phyloP scores from a whole-genome alignment of 495 filamentous ascomycete species.

The Penicillium egyptiacum region DNA sequence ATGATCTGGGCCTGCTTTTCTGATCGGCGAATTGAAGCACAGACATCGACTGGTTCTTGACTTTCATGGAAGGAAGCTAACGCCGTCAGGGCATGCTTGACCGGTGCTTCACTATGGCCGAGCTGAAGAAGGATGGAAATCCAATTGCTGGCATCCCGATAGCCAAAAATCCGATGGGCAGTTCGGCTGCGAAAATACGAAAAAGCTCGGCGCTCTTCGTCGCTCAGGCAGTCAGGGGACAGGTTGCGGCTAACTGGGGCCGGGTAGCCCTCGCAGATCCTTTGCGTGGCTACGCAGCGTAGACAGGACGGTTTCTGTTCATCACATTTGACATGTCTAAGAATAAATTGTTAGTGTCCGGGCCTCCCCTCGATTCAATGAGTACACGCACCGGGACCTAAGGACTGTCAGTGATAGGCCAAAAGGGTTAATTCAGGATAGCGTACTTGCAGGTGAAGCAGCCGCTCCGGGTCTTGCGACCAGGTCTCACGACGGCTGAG shows the following conservation, averaged over 20 bases:
- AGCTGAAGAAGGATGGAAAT: slow-evolving; percentile 8
- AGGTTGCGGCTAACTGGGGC: background rate
- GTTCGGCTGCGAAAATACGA: slow-evolving; percentile 10
- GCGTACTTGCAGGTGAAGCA: too few species aligned
- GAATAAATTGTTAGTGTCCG: background rate
- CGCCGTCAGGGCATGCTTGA: slow-evolving; percentile 16
- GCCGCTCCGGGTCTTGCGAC: too few species aligned
- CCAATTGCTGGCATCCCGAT: slow-evolving; percentile 8
- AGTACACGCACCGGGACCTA: too few species aligned
- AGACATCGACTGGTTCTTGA: background rate
- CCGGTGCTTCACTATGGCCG: slow-evolving; percentile 2
- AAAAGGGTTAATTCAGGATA: too few species aligned
- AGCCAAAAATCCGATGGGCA: slow-evolving; percentile 11
- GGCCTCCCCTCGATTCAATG: too few species aligned
- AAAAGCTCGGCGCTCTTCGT: slow-evolving; percentile 15
- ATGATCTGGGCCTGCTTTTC: slow-evolving; percentile 5
- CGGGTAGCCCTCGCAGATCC: slow-evolving; percentile 13
- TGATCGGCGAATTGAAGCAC: background rate
- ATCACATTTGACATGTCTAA: slow-evolving; percentile 12
- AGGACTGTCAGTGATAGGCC: too few species aligned
- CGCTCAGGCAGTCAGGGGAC: background rate
- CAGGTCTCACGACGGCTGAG: too few species aligned
- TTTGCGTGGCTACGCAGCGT: slow-evolving; percentile 4
- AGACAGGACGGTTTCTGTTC: slow-evolving; percentile 9
- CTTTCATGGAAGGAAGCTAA: slow-evolving; percentile 20